Evolutionary conservation across 1,284 basidiomycete species (phyloP).

Genomic region (Papiliotrema nemorosa): DNA sequence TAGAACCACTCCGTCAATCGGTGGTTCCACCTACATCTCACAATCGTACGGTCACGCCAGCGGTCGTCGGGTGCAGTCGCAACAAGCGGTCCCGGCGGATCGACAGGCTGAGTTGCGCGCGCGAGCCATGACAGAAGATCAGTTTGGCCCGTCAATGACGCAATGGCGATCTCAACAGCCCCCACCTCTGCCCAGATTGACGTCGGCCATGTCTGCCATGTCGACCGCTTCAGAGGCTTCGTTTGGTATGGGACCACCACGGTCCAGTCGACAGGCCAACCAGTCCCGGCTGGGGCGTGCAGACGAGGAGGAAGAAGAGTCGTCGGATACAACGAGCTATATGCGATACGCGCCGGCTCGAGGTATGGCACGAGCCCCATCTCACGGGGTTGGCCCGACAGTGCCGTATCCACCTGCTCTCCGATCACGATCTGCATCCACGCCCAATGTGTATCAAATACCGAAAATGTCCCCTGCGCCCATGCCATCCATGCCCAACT

Average conservation of each 20-base stretch:
- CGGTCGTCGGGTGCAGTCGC: slow-evolving; percentile 56
- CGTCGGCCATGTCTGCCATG: slow-evolving; percentile 31
- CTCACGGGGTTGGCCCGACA: slow-evolving; percentile 22
- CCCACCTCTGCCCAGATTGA: slow-evolving; percentile 44
- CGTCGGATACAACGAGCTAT: slow-evolving; percentile 11
- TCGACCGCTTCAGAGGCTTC: slow-evolving; percentile 38
- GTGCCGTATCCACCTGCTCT: slow-evolving; percentile 37
- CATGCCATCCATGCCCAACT: slow-evolving; percentile 16
- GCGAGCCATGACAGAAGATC: slow-evolving; percentile 70
- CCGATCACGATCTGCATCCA: slow-evolving; percentile 50
- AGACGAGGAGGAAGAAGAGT: slow-evolving; percentile 15
- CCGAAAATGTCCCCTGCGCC: slow-evolving; percentile 21
- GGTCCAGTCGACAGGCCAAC: slow-evolving; percentile 15
- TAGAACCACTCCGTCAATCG: slow-evolving; percentile 52
- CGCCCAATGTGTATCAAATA: slow-evolving; percentile 51
- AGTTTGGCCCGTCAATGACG: slow-evolving; percentile 60
- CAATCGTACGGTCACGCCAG: slow-evolving; percentile 2
- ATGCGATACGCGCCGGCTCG: slow-evolving; percentile 19
- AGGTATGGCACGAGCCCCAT: slow-evolving; percentile 35
- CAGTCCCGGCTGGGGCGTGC: slow-evolving; percentile 27
- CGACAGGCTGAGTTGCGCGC: slow-evolving; percentile 53
- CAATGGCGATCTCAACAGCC: slow-evolving; percentile 60
- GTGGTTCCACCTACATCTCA: slow-evolving; percentile 50
- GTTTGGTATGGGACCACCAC: slow-evolving; percentile 19
- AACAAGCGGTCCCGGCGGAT: slow-evolving; percentile 58